These are phyloP conservation scores for Chalciporus sphaerocephalus DNA, from an alignment of 768 basidiomycete genomes.

Conservation along the genomic window DNA sequence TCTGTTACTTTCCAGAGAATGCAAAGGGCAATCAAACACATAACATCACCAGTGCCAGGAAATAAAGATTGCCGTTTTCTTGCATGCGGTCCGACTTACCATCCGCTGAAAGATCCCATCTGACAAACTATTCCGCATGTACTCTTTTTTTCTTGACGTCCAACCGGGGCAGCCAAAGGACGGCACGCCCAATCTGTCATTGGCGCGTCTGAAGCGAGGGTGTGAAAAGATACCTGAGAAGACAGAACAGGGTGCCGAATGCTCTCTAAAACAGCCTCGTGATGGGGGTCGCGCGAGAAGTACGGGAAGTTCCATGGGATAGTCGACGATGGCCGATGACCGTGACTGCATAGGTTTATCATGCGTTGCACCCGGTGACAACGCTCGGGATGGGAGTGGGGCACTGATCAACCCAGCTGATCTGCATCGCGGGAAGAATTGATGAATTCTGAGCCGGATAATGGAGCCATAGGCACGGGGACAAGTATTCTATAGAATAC, in stretches of 20 bases:
- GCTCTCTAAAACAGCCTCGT: neutral
- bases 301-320: neutral
- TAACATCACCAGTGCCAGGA: neutral
- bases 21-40: no score
- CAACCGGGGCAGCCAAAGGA: slow-evolving; percentile 2
- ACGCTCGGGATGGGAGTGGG: neutral
- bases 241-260: neutral
- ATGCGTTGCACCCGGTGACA: neutral
- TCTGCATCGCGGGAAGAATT: slow-evolving; percentile 1
- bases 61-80: neutral
- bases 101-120: no score
- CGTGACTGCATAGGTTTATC: neutral
- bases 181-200: slow-evolving; percentile 1
- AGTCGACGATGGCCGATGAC: slow-evolving; percentile 1
- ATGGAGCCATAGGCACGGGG: slow-evolving; percentile 4
- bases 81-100: neutral
- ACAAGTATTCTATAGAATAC: slow-evolving; percentile 1
- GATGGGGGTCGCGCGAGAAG: slow-evolving; percentile 2
- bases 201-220: neutral
- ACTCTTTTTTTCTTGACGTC: neutral
- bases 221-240: neutral
- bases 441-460: slow-evolving; percentile 6
- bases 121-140: neutral
- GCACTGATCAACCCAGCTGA: neutral
- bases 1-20: no score